phyloP scores from a whole-genome alignment of 257 asterid species.

The Handroanthus guayacan region DNA sequence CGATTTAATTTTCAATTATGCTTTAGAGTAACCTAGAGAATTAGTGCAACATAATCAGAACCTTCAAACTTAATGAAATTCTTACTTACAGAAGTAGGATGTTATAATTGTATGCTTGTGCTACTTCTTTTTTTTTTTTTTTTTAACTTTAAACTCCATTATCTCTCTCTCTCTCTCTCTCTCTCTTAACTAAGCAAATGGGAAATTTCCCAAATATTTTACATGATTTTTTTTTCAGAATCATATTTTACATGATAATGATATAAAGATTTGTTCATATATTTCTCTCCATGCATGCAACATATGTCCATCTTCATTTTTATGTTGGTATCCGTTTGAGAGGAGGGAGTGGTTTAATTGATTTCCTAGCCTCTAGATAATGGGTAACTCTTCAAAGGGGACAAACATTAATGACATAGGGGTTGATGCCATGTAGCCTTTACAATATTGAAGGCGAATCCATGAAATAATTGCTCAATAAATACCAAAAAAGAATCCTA shows the following conservation, averaged over 20 bases:
- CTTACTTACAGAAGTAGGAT: not conserved
- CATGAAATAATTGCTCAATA: not conserved
- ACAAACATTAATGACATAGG: no score
- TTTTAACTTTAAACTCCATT: not conserved
- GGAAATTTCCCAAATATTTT: not conserved
- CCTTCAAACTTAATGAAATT: not conserved
- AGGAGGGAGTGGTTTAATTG: not conserved
- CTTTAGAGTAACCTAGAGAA: no score
- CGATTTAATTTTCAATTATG: no score
- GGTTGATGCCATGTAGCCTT: no score
- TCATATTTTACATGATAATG: no score
- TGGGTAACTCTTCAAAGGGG: no score
- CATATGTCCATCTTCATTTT: not conserved
- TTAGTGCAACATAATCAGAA: not conserved
- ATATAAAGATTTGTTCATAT: no score
- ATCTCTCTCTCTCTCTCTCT: not conserved
- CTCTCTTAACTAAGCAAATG: not conserved
- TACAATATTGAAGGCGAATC: not conserved
- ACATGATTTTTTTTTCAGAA: not conserved
- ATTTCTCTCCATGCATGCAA: no score
- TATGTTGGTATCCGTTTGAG: not conserved
- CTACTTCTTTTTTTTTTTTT: not conserved
- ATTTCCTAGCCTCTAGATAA: no score
- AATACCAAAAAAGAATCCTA: not conserved
- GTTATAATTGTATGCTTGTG: not conserved